phyloP scores from a whole-genome alignment of 1,284 basidiomycete genomes.

The Rhodotorula sp. region DNA sequence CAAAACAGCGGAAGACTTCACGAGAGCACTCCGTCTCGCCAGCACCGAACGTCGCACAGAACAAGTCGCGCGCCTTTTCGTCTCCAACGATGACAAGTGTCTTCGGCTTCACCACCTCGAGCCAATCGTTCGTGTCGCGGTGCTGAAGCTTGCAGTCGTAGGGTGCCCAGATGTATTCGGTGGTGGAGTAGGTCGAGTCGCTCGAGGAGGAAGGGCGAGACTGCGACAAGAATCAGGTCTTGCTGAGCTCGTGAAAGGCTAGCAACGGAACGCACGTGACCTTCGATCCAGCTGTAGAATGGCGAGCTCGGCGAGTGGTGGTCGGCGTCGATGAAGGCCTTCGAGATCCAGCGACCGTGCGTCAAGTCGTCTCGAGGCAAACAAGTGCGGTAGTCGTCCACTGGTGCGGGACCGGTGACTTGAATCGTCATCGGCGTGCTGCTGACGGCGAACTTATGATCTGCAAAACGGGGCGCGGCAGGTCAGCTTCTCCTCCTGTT shows the following conservation, averaged over 20 bases:
- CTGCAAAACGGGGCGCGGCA: neutral
- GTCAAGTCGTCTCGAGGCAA: constrained; percentile 1
- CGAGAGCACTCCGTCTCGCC: neutral
- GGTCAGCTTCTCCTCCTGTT: neutral
- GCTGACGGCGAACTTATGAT: constrained; percentile 13
- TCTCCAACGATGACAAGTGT: constrained; percentile 20
- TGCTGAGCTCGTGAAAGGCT: neutral
- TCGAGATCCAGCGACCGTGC: constrained; percentile 16
- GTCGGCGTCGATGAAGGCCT: constrained; percentile 5
- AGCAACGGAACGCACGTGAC: constrained; percentile 3
- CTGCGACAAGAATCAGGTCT: neutral
- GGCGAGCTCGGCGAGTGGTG: constrained; percentile 6
- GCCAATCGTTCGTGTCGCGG: constrained; percentile 15
- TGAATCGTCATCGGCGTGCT: constrained; percentile 2
- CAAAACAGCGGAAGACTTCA: neutral
- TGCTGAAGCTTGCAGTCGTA: constrained; percentile 21
- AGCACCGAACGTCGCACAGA: constrained; percentile 7
- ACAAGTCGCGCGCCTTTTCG: constrained; percentile 11
- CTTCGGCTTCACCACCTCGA: constrained; percentile 16
- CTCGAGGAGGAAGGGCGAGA: neutral
- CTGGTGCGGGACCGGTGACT: constrained; percentile 4
- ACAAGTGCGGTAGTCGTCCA: neutral
- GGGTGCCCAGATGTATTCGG: constrained; percentile 13
- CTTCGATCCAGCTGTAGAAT: constrained; percentile 8
- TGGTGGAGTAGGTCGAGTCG: constrained; percentile 6